A percentile compares a stretch with the other conserved stretches of the same genome.
These are phyloP conservation scores for Candolleomyces aberdarensis DNA, from an alignment of 768 basidiomycete species.

Conservation along the genomic window DNA sequence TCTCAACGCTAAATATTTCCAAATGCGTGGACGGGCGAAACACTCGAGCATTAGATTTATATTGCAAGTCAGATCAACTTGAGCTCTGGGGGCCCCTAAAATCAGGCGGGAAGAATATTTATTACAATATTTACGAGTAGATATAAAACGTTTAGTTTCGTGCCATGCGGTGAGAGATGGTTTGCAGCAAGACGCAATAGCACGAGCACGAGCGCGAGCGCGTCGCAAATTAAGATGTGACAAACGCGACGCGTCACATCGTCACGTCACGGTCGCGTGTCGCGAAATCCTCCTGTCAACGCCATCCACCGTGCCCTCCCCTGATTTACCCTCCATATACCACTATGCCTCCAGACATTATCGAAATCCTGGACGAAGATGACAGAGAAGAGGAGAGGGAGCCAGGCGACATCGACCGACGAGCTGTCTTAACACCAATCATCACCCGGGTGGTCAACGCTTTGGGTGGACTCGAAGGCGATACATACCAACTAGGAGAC, in stretches of 20 bases:
- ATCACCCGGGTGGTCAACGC: constrained; percentile 77
- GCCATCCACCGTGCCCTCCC: not conserved
- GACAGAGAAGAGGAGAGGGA: constrained; percentile 21
- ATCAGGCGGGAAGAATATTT: too few species aligned
- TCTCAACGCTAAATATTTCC: too few species aligned
- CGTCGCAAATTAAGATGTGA: not conserved
- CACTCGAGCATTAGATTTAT: too few species aligned
- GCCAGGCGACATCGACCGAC: constrained; percentile 28
- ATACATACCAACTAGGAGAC: constrained; percentile 74
- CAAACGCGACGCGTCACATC: not conserved
- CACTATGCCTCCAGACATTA: constrained; percentile 25
- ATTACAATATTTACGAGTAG: too few species aligned
- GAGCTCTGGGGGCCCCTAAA: too few species aligned
- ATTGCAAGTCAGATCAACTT: too few species aligned
- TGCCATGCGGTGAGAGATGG: too few species aligned
- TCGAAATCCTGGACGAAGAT: constrained; percentile 34
- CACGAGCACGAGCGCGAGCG: not conserved
- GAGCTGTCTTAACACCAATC: constrained; percentile 61
- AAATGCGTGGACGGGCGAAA: too few species aligned
- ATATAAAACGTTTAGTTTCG: too few species aligned
- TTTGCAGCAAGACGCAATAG: not conserved
- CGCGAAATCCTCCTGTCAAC: not conserved
- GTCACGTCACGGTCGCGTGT: not conserved
- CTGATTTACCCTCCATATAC: not conserved
- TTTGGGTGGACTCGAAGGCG: constrained; percentile 70